Evolutionary conservation across 345 rosid genomes (phyloP), one percentile per base, ranked within the genome.

Genomic region (Euphorbia peplus): DNA sequence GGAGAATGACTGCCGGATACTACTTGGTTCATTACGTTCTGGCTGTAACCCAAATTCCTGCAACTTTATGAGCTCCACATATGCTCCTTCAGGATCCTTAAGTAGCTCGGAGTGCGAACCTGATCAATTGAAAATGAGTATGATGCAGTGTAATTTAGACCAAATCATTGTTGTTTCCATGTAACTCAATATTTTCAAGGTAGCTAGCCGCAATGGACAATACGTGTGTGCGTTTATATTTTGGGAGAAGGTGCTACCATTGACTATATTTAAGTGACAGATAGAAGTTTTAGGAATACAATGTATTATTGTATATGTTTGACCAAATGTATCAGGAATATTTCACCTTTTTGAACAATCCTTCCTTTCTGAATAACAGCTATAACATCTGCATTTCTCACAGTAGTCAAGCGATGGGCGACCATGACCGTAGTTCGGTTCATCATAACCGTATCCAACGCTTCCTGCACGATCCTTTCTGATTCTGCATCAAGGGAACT

Each of bases 341-440:
- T 8, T 9, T 35, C 19, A 65, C 69, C 69, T 67, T 22, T 67
- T 39, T 67, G 35, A 52, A 67, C 70, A 32, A 89, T 80, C 68
- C 72, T 87, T 39, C 98, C 96, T 13, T 70, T 84, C 47, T 91
- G 89, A 55, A 93, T 59, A 53, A 93, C 96, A 10, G 91, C 82
- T 76, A 89, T 88, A 37, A 75, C 78, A 63, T 91, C 90, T 0
- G 96, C 90, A 55, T 91, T 85, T 70, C 85, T 84, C 19, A 93
- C 87, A 5, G 97, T 91, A 18, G 96, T 82, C 22, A 93, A 76
- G 77, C 97, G 76, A 70, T 93, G 97, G 14, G 98, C 97, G 68
- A 93, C 96, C 67, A 89, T 75, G 37, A 93, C 75, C 0, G 96
- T 89, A 1, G 98, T 91, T 32, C 95, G 77, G 68, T 84, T 83